Evolutionary conservation across 1,139 yeast species (phyloP).

Genomic region (Yamadazyma pseudoaaseri): DNA sequence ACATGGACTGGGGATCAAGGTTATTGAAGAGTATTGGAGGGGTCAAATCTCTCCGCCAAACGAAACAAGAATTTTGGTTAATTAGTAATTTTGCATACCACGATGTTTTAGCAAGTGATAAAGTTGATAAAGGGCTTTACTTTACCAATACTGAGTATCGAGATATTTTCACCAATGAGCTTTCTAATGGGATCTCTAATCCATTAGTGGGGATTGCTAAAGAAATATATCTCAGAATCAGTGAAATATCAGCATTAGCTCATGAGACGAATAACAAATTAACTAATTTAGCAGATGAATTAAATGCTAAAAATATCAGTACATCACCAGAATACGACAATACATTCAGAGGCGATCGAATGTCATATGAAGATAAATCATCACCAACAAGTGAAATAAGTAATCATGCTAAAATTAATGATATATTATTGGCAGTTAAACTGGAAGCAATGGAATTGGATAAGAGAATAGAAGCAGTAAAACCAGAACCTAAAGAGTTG

Average conservation of each 20-base stretch:
- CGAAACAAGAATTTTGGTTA: slow-evolving; percentile 68
- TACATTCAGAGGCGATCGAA: slow-evolving; percentile 4
- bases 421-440: slow-evolving; percentile 24
- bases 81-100: slow-evolving; percentile 83
- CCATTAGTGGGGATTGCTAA: slow-evolving; percentile 75
- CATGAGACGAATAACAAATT: slow-evolving; percentile 44
- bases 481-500: slow-evolving; percentile 55
- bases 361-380: slow-evolving; percentile 9
- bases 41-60: slow-evolving; percentile 48
- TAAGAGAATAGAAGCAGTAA: slow-evolving; percentile 45
- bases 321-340: slow-evolving; percentile 8
- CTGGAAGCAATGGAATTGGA: slow-evolving; percentile 49
- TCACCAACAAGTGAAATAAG: slow-evolving; percentile 20
- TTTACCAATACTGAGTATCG: slow-evolving; percentile 60
- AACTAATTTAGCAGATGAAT: slow-evolving; percentile 12
- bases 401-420: slow-evolving; percentile 25
- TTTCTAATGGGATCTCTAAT: slow-evolving; percentile 48
- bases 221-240: slow-evolving; percentile 61
- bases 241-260: slow-evolving; percentile 65
- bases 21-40: slow-evolving; percentile 61
- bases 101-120: slow-evolving; percentile 67
- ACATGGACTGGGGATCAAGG: slow-evolving; percentile 60
- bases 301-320: slow-evolving; percentile 11
- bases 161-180: slow-evolving; percentile 42
- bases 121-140: slow-evolving; percentile 54